phyloP scores from a whole-genome alignment of 495 filamentous ascomycete genomes.

The Aspergillus panamensis region DNA sequence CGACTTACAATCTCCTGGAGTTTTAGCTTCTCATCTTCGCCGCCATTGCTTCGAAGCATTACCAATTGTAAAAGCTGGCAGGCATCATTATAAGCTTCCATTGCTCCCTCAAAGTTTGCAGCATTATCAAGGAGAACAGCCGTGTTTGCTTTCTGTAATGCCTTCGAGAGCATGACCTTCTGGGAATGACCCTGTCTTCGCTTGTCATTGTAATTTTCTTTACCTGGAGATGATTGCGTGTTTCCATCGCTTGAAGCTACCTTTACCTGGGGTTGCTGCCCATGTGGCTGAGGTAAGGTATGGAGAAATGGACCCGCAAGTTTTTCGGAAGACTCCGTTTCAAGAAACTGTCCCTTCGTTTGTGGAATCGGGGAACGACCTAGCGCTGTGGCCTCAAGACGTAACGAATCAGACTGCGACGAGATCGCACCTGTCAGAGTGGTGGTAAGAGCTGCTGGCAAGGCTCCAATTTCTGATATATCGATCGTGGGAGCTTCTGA shows the following conservation, averaged over 20 bases:
- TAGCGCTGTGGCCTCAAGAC: not conserved
- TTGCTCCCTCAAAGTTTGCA: conserved; percentile 87
- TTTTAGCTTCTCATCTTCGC: conserved; percentile 78
- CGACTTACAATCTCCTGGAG: conserved; percentile 82
- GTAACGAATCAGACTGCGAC: conserved; percentile 4
- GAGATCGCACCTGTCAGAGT: not conserved
- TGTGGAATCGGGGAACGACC: conserved; percentile 14
- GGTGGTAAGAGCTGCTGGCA: conserved; percentile 4
- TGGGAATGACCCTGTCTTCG: conserved; percentile 57
- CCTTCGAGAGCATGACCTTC: conserved; percentile 89
- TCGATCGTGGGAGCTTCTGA: not conserved
- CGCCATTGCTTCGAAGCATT: conserved; percentile 73
- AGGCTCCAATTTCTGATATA: not conserved
- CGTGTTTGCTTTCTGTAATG: conserved; percentile 90
- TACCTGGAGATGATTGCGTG: conserved; percentile 17
- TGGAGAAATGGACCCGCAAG: conserved; percentile 5
- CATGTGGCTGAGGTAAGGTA: not conserved
- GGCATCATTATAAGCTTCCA: conserved; percentile 87
- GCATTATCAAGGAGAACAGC: conserved; percentile 93
- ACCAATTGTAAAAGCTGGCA: conserved; percentile 81
- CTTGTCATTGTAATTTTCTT: conserved; percentile 30
- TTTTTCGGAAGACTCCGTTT: not conserved
- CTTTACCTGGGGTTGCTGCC: not conserved
- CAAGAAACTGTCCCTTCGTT: conserved; percentile 4
- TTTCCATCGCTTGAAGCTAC: conserved; percentile 1